Evolutionary conservation across 2,329 filamentous ascomycete genomes (phyloP).

Genomic region (Arthroderma sp.): DNA sequence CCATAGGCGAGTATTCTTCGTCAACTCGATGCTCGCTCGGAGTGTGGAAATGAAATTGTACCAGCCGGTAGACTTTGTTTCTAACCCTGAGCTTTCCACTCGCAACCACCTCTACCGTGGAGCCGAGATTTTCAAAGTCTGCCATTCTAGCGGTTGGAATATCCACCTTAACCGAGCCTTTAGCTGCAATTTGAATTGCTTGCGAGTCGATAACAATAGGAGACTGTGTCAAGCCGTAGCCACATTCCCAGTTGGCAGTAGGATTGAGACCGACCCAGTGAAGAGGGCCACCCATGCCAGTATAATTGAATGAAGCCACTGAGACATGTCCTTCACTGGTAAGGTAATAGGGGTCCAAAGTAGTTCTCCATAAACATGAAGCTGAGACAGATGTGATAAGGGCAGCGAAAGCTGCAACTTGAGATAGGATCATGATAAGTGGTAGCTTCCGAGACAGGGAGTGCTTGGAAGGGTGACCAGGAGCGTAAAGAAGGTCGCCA

Average conservation of each 20-base stretch:
- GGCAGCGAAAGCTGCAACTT: background rate
- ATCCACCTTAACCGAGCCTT: background rate
- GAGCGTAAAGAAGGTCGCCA: background rate
- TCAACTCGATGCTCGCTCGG: slow-evolving; percentile 47
- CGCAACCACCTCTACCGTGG: slow-evolving; percentile 41
- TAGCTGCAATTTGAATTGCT: background rate
- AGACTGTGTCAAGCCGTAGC: background rate
- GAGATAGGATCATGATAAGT: background rate
- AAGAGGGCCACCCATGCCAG: background rate
- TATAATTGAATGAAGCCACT: slow-evolving; percentile 1
- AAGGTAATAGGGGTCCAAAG: background rate
- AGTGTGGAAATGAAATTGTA: slow-evolving; percentile 51
- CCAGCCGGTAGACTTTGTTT: slow-evolving; percentile 34
- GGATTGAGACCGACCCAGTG: background rate
- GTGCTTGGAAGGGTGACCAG: background rate
- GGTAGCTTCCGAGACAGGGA: background rate
- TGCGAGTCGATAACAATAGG: background rate
- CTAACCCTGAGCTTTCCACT: slow-evolving; percentile 37
- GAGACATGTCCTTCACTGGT: background rate
- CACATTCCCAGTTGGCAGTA: background rate
- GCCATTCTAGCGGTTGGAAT: background rate
- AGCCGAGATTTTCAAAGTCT: slow-evolving; percentile 36
- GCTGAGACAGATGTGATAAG: background rate
- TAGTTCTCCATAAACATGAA: background rate
- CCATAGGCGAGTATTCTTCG: slow-evolving; percentile 40